These are phyloP conservation scores for Fragaria iinumae DNA, from an alignment of 306 rosid genomes.

Conservation along the genomic window DNA sequence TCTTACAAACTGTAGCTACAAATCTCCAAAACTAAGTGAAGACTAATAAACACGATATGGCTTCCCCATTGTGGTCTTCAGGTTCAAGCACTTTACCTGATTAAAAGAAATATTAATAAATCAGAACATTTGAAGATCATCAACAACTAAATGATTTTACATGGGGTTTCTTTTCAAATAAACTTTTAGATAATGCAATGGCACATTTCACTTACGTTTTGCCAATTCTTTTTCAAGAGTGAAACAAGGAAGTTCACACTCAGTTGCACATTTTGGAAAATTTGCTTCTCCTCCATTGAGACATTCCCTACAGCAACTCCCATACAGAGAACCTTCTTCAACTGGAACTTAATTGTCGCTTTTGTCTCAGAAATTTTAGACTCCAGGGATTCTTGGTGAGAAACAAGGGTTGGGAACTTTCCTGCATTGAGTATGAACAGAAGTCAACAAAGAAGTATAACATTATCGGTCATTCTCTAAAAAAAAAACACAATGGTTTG, in stretches of 20 bases:
- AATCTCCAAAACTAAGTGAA: neutral
- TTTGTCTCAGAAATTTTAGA: constrained; percentile 79
- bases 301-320: constrained; percentile 88
- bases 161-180: neutral
- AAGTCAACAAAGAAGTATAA: neutral
- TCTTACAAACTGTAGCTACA: neutral
- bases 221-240: constrained; percentile 83
- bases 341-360: constrained; percentile 81
- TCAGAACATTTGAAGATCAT: neutral
- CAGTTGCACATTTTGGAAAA: constrained; percentile 82
- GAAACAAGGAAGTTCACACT: constrained; percentile 86
- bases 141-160: neutral
- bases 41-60: constrained; percentile 27
- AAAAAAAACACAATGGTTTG: no score
- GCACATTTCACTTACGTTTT: constrained; percentile 52
- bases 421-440: constrained; percentile 34
- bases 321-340: constrained; percentile 88
- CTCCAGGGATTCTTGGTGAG: constrained; percentile 82
- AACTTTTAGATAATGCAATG: neutral
- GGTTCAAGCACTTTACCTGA: constrained; percentile 40
- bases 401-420: constrained; percentile 77
- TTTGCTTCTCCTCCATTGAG: constrained; percentile 86
- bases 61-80: constrained; percentile 48
- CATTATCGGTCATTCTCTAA: no score
- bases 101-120: neutral